Evolutionary conservation across 495 filamentous ascomycete genomes (phyloP).

Genomic region (Aspergillus homomorphus): DNA sequence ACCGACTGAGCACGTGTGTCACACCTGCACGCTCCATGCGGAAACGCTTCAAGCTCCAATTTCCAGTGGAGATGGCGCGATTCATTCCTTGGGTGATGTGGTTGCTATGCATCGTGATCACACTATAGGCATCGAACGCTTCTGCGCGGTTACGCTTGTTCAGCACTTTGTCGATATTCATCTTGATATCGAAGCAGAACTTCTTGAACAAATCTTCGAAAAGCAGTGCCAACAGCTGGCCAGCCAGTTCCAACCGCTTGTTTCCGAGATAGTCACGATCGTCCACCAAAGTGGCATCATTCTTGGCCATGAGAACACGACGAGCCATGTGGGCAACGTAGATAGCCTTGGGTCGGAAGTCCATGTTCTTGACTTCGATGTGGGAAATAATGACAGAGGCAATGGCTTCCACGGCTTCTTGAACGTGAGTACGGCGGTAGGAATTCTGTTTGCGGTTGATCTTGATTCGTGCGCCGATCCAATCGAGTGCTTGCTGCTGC

Average conservation of each 20-base stretch:
- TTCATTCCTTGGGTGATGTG: constrained; percentile 88
- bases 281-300: constrained; percentile 83
- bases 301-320: constrained; percentile 87
- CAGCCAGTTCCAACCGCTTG: constrained; percentile 89
- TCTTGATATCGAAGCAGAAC: constrained; percentile 81
- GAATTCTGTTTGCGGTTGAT: constrained; percentile 63
- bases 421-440: constrained; percentile 66
- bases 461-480: constrained; percentile 79
- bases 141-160: constrained; percentile 83
- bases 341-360: constrained; percentile 91
- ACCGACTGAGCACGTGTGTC: constrained; percentile 89
- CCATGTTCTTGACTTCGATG: constrained; percentile 80
- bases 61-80: constrained; percentile 91
- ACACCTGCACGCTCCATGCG: constrained; percentile 98
- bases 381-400: constrained; percentile 90
- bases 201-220: constrained; percentile 98
- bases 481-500: constrained; percentile 92
- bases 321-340: constrained; percentile 97
- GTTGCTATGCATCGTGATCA: constrained; percentile 72
- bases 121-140: constrained; percentile 77
- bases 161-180: constrained; percentile 87
- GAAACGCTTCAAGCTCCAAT: constrained; percentile 96
- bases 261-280: constrained; percentile 98
- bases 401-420: constrained; percentile 88
- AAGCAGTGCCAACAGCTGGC: constrained; percentile 88